A percentile compares a stretch with the other conserved stretches of the same genome.
phyloP scores from a whole-genome alignment of 225 moss, liverwort and hornwort genomes.

The Straminergon stramineum region DNA sequence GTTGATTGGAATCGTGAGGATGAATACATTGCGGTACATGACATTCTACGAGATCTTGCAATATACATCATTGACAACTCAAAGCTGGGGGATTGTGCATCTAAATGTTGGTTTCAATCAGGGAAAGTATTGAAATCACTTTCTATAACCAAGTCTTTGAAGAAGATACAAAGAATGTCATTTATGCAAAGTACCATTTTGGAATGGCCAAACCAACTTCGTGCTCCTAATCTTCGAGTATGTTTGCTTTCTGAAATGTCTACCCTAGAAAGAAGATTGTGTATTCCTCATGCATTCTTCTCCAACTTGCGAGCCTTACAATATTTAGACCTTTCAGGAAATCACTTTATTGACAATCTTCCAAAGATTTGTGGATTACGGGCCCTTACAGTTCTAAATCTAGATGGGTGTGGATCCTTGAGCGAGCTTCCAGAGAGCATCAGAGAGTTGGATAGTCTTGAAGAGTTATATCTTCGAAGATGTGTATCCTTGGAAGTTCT shows the following conservation, averaged over 20 bases:
- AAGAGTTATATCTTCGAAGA: no score
- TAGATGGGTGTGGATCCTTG: background rate
- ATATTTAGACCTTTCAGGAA: background rate
- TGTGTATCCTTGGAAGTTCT: no score
- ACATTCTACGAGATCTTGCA: background rate
- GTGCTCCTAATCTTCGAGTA: background rate
- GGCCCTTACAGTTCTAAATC: background rate
- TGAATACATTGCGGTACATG: background rate
- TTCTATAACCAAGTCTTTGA: no score
- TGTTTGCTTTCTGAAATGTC: background rate
- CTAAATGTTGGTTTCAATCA: background rate
- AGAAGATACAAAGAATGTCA: no score
- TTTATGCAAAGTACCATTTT: background rate
- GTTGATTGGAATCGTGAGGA: background rate
- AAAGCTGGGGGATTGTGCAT: background rate
- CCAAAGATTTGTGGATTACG: background rate
- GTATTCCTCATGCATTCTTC: no score
- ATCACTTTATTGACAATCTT: background rate
- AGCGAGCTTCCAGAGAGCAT: no score
- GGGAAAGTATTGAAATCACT: no score
- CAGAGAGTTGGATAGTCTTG: no score
- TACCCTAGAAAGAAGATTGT: background rate
- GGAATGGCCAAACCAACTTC: background rate
- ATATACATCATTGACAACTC: background rate
- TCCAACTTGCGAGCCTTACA: background rate